phyloP scores from a whole-genome alignment of 2,329 filamentous ascomycete genomes.

The Gyromitra esculenta region DNA sequence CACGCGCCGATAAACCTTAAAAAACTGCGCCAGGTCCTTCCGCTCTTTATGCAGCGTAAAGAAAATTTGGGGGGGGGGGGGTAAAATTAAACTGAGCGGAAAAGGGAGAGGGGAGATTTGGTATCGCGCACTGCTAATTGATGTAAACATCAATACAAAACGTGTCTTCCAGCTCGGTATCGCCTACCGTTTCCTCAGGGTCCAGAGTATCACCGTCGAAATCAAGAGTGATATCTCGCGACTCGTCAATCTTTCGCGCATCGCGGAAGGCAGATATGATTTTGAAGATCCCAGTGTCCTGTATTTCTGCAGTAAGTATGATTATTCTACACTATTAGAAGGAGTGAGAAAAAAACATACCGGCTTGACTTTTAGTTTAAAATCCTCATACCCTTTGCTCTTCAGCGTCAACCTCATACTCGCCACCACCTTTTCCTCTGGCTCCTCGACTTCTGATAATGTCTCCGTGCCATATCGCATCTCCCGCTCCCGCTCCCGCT shows the following conservation, averaged over 20 bases:
- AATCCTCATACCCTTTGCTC: slow-evolving; percentile 65
- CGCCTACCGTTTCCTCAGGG: slow-evolving; percentile 68
- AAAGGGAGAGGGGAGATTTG: not conserved
- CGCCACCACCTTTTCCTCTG: slow-evolving; percentile 51
- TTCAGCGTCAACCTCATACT: slow-evolving; percentile 68
- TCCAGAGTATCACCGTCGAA: slow-evolving; percentile 81
- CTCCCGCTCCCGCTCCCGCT: slow-evolving; percentile 65
- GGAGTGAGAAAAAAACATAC: slow-evolving; percentile 37
- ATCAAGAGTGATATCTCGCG: slow-evolving; percentile 69
- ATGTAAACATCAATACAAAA: slow-evolving; percentile 80
- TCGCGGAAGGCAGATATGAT: slow-evolving; percentile 72
- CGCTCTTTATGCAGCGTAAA: slow-evolving; percentile 1
- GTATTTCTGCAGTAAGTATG: slow-evolving; percentile 56
- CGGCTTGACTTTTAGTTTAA: slow-evolving; percentile 66
- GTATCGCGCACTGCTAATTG: slow-evolving; percentile 60
- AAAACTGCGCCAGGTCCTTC: slow-evolving; percentile 6
- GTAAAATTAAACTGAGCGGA: not conserved
- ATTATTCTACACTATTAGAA: not conserved
- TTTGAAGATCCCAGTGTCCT: slow-evolving; percentile 70
- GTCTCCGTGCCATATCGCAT: slow-evolving; percentile 60
- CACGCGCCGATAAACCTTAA: not conserved
- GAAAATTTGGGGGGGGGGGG: not conserved
- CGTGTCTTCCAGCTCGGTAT: slow-evolving; percentile 77
- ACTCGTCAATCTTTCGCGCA: slow-evolving; percentile 65
- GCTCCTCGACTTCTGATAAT: slow-evolving; percentile 30